phyloP scores from a whole-genome alignment of 2,329 filamentous ascomycete species.

The Stachybotrys chlorohalonatus region DNA sequence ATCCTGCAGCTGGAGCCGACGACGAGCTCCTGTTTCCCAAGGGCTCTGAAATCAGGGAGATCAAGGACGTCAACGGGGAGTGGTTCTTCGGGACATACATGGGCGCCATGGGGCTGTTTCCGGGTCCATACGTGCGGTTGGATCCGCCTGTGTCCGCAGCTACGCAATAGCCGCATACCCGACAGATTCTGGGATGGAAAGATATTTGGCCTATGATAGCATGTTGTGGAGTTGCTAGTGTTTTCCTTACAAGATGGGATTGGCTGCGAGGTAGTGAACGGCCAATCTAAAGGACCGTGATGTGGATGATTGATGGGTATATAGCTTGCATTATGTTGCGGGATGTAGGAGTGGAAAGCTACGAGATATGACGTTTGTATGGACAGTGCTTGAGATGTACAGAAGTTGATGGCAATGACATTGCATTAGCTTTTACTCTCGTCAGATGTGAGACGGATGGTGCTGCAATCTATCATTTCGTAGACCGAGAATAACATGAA shows the following conservation, averaged over 20 bases:
- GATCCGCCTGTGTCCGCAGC: constrained; percentile 12
- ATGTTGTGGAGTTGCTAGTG: too few relatives aligned
- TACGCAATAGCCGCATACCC: not conserved
- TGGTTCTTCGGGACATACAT: constrained; percentile 88
- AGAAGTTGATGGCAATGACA: not conserved
- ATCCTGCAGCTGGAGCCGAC: constrained; percentile 51
- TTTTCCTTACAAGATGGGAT: not conserved
- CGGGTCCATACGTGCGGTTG: constrained; percentile 62
- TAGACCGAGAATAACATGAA: too few relatives aligned
- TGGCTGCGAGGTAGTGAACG: not conserved
- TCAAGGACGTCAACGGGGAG: constrained; percentile 80
- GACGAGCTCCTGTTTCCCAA: constrained; percentile 82
- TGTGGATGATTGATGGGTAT: not conserved
- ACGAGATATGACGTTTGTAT: not conserved
- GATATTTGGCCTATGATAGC: too few relatives aligned
- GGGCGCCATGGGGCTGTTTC: constrained; percentile 70
- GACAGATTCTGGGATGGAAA: too few relatives aligned
- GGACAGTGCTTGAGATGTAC: not conserved
- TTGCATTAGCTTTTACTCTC: not conserved
- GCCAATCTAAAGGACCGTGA: not conserved
- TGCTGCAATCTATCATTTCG: too few relatives aligned
- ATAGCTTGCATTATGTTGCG: not conserved
- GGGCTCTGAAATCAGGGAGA: constrained; percentile 73
- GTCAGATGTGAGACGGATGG: too few relatives aligned
- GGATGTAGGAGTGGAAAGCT: not conserved